A percentile compares a stretch with the other conserved stretches of the same genome.
Evolutionary conservation across 140 eudicot genomes (phyloP).

Genomic region (Ambrosia hybrid): DNA sequence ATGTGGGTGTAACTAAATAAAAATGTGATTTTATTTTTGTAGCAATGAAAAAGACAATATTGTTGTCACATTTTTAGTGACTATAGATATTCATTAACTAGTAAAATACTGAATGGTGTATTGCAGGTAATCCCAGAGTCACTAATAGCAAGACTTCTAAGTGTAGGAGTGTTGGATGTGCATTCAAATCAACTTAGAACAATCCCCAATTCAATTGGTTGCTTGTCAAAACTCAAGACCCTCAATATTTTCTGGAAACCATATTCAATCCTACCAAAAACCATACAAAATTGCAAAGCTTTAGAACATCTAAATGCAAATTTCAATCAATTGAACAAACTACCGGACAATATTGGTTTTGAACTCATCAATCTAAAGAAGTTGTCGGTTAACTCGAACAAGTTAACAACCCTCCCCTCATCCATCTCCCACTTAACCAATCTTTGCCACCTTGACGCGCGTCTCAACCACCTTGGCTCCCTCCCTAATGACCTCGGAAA

Average conservation of each 20-base stretch:
- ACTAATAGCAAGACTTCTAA: conserved; percentile 64
- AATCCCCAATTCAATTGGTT: conserved; percentile 83
- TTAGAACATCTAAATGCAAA: conserved; percentile 69
- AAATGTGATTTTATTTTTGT: too few relatives aligned
- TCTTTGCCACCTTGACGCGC: conserved; percentile 65
- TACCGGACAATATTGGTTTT: conserved; percentile 67
- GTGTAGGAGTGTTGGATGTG: conserved; percentile 61
- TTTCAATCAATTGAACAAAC: conserved; percentile 55
- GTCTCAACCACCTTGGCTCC: conserved; percentile 66
- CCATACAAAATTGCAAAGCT: conserved; percentile 71
- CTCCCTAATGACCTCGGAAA: conserved; percentile 75
- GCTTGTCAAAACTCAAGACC: conserved; percentile 69
- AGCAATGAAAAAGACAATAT: neutral
- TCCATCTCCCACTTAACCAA: conserved; percentile 71
- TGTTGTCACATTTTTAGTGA: conserved; percentile 1
- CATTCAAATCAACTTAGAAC: conserved; percentile 69
- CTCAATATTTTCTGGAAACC: conserved; percentile 76
- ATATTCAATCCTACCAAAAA: conserved; percentile 62
- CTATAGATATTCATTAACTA: neutral
- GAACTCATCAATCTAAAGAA: conserved; percentile 65
- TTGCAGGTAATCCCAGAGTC: conserved; percentile 74
- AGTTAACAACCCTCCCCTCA: conserved; percentile 53
- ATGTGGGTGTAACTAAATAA: too few relatives aligned
- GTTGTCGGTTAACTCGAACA: conserved; percentile 73
- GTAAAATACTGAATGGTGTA: conserved; percentile 12